Evolutionary conservation across 1,284 basidiomycete genomes (phyloP).

Genomic region (Malassezia slooffiae): DNA sequence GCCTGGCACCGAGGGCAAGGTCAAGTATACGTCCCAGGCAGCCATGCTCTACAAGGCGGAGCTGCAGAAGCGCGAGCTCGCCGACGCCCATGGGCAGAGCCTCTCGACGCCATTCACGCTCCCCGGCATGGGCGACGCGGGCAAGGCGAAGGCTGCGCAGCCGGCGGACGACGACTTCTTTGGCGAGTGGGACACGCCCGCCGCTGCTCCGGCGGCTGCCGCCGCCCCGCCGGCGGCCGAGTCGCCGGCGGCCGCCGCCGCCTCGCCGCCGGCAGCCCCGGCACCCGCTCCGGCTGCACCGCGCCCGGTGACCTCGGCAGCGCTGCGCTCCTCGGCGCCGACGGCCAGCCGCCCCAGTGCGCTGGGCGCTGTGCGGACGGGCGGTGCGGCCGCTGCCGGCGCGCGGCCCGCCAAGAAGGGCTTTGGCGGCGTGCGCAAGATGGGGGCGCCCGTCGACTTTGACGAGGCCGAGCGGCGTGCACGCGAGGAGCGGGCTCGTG

Average conservation of each 20-base stretch:
- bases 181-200: constrained; percentile 82
- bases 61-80: constrained; percentile 66
- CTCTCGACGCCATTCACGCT: constrained; percentile 35
- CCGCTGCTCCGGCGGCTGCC: constrained; percentile 11
- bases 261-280: no score
- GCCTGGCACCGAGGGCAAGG: constrained; percentile 65
- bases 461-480: constrained; percentile 42
- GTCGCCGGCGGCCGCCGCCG: no score
- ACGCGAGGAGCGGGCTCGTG: constrained; percentile 30
- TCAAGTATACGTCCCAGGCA: constrained; percentile 73
- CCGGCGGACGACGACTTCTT: constrained; percentile 72
- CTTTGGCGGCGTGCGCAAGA: constrained; percentile 37
- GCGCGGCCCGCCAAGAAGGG: constrained; percentile 33
- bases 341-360: constrained; percentile 4
- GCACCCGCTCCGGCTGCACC: constrained; percentile 23
- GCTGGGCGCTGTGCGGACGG: constrained; percentile 19
- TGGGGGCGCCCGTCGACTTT: constrained; percentile 34
- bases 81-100: constrained; percentile 53
- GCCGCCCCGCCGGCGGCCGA: no score
- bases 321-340: constrained; percentile 22
- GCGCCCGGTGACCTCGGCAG: constrained; percentile 32
- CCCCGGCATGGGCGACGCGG: constrained; percentile 49
- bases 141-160: constrained; percentile 42
- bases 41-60: constrained; percentile 89
- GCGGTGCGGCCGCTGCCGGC: constrained; percentile 10